Evolutionary conservation across 202 grass and related monocot species (phyloP), one percentile per base, ranked within the genome.

Genomic region (Musa balbisiana): DNA sequence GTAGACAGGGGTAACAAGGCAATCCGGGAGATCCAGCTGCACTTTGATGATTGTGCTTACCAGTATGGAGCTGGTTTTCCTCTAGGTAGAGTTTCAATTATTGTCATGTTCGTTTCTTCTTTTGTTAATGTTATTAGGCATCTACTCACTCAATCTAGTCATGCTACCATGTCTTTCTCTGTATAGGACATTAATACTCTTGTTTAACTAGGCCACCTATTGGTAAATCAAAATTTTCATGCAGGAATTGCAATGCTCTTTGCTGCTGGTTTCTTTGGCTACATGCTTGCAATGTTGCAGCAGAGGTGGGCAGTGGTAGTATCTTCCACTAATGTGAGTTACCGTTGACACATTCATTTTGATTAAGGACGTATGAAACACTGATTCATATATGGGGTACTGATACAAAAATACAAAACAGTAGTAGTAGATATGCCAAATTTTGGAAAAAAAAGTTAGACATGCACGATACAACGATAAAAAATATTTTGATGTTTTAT

Each of bases 281-380:
- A 95, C 64, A 99, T 92, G 95, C 82, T 99, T 85, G 91, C 95
- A 4, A 87, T 99, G 83, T 83, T 99, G 74, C 95, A 99, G 72
- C 79, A 64, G 11, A 82, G 80, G 52, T 76, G 88, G 70, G 78
- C 86, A 16, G 80, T 84, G 53, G 94, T 95, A 80, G 69, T 83
- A 64, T 95, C 89, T 63, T 75, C 80, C 54, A 26, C 82, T 71
- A 83, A 92, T 67, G 95, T 99, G 78, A 88, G 85, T 90, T 55
- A 49, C 62, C 58, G 52, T 5, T 74, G 2, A 9, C 67, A 69
- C 20, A 5, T 51, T 51, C 67, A 69, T 69, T 50, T 69, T 27
- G 19, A 66, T 49, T 69, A 2, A 67, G 29, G 13, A 50, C 20
- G 11, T 49, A 20, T 49, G 20, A 13, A 29, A 50, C 11, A 51